phyloP scores from a whole-genome alignment of 208 protist genomes.

The Leishmania tarentolae region DNA sequence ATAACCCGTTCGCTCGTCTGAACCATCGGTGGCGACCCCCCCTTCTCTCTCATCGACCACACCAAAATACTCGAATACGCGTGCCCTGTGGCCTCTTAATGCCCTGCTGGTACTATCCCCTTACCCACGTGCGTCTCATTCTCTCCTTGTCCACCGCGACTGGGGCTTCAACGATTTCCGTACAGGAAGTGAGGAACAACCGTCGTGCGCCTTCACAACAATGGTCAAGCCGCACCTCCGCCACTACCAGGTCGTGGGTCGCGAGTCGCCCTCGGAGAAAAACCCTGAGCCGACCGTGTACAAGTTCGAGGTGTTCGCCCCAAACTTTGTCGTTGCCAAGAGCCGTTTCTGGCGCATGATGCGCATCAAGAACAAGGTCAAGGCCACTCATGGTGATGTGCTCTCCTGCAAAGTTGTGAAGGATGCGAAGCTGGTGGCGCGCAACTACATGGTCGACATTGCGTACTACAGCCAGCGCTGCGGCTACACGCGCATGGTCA shows the following conservation, averaged over 20 bases:
- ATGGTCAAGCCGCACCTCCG: slow-evolving; percentile 85
- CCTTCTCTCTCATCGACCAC: background rate
- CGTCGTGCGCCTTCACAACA: slow-evolving; percentile 14
- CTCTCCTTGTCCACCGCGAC: no score
- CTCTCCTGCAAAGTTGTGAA: slow-evolving; percentile 93
- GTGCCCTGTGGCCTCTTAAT: background rate
- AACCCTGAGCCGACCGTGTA: slow-evolving; percentile 95
- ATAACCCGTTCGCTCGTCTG: background rate
- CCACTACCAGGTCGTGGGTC: slow-evolving; percentile 96
- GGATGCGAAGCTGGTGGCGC: slow-evolving; percentile 96
- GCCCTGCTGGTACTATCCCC: background rate
- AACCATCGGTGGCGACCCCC: background rate
- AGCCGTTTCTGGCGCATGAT: slow-evolving; percentile 99
- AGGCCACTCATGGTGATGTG: slow-evolving; percentile 98
- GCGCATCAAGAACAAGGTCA: slow-evolving; percentile 97
- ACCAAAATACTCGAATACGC: background rate
- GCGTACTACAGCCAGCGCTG: slow-evolving; percentile 98
- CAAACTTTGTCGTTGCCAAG: slow-evolving; percentile 98
- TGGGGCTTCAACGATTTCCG: background rate
- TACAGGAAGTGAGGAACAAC: background rate
- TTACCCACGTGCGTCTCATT: background rate
- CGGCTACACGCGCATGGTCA: slow-evolving; percentile 99
- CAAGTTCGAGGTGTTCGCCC: slow-evolving; percentile 99
- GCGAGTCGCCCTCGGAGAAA: slow-evolving; percentile 93
- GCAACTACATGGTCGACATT: slow-evolving; percentile 99